phyloP scores from a whole-genome alignment of 2,329 filamentous ascomycete genomes.

The Trichoderma cornu-damae region DNA sequence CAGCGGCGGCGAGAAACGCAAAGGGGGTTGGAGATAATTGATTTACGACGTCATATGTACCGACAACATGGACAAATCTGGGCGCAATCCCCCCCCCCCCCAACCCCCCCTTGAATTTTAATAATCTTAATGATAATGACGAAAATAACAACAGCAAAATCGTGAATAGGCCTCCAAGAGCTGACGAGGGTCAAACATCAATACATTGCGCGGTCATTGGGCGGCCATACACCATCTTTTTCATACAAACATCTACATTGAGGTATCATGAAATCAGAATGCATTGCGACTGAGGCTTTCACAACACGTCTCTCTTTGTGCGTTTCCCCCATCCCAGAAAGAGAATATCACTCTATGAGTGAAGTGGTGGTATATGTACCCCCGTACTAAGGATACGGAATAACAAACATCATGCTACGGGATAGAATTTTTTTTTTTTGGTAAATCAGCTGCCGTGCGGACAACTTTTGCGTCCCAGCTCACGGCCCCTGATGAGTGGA shows the following conservation, averaged over 20 bases:
- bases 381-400: background rate
- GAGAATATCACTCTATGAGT: constrained; percentile 15
- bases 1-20: constrained; percentile 31
- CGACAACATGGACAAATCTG: background rate
- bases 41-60: background rate
- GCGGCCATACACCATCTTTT: constrained; percentile 11
- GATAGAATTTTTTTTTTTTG: background rate
- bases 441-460: background rate
- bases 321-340: constrained; percentile 5
- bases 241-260: constrained; percentile 22
- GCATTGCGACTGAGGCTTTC: constrained; percentile 22
- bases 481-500: background rate
- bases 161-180: background rate
- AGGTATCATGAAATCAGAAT: constrained; percentile 33
- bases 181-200: constrained; percentile 19
- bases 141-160: background rate
- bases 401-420: background rate
- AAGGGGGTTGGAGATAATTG: constrained; percentile 32
- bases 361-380: constrained; percentile 10
- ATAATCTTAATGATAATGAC: background rate
- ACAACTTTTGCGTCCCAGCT: background rate
- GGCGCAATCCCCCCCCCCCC: background rate
- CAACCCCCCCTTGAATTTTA: too few relatives aligned
- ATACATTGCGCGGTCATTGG: constrained; percentile 17
- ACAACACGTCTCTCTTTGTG: constrained; percentile 12